phyloP scores from a whole-genome alignment of 805 yeast genomes.

The Kodamaea leandrae region DNA sequence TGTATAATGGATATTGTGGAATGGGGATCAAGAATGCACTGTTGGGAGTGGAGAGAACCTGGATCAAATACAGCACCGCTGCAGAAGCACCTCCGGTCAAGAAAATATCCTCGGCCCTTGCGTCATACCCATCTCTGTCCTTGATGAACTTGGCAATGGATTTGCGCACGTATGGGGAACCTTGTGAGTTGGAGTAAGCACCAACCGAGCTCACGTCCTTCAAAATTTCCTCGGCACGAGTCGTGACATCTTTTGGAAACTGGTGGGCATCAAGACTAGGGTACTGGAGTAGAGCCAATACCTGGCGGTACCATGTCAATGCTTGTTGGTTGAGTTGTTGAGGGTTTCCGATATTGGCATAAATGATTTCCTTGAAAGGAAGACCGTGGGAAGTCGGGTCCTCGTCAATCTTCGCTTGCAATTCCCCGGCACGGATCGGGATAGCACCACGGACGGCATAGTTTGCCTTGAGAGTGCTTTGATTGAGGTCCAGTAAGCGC shows the following conservation, averaged over 20 bases:
- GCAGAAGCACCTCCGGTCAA: conserved; percentile 94
- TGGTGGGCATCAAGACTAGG: conserved; percentile 50
- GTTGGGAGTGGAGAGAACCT: conserved; percentile 59
- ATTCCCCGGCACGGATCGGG: conserved; percentile 90
- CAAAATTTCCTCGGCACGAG: conserved; percentile 64
- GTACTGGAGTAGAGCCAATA: conserved; percentile 78
- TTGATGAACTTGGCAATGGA: conserved; percentile 80
- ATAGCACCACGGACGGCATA: conserved; percentile 95
- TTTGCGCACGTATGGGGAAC: conserved; percentile 67
- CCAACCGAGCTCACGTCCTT: conserved; percentile 78
- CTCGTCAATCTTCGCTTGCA: conserved; percentile 51
- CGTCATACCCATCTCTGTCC: conserved; percentile 74
- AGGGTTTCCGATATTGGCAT: conserved; percentile 96
- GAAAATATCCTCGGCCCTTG: conserved; percentile 71
- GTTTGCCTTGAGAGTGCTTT: conserved; percentile 75
- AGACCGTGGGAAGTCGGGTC: conserved; percentile 55
- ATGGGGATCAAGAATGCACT: conserved; percentile 90
- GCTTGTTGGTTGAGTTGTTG: conserved; percentile 96
- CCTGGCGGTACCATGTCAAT: conserved; percentile 92
- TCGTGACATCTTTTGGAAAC: conserved; percentile 66
- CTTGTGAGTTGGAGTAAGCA: conserved; percentile 94
- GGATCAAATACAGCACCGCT: conserved; percentile 79
- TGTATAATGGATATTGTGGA: conserved; percentile 96
- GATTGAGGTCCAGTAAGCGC: conserved; percentile 46
- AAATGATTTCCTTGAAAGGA: conserved; percentile 76